Evolutionary conservation across 305 asterid species (phyloP).

Genomic region (Stenogyne calaminthoides): DNA sequence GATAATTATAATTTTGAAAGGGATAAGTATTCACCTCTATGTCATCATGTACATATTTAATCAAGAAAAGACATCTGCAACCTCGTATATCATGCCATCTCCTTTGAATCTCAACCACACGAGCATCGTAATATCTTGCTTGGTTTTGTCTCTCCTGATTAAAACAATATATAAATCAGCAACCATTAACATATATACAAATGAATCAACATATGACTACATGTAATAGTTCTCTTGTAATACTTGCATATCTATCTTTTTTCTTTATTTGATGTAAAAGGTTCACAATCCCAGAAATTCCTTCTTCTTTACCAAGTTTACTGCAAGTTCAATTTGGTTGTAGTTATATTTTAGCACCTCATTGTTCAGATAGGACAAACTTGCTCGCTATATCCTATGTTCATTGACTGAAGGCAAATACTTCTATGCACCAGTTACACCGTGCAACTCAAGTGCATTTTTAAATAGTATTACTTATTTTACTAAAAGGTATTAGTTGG

Average conservation of each 20-base stretch:
- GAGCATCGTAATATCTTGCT: conserved; percentile 81
- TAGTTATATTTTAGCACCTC: neutral
- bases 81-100: conserved; percentile 84
- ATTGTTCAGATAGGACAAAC: neutral
- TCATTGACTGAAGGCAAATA: neutral
- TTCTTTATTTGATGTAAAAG: neutral
- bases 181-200: neutral
- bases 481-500: too few relatives aligned
- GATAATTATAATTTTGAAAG: neutral
- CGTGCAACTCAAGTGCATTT: too few relatives aligned
- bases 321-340: neutral
- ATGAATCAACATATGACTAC: neutral
- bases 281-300: neutral
- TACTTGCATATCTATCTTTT: neutral
- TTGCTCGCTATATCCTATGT: neutral
- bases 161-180: conserved; percentile 16
- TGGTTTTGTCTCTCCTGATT: conserved; percentile 68
- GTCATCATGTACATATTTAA: conserved; percentile 63
- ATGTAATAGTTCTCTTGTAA: neutral
- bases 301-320: neutral
- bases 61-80: conserved; percentile 80
- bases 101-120: conserved; percentile 59
- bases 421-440: too few relatives aligned
- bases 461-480: too few relatives aligned
- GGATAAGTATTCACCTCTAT: conserved; percentile 50